Base-by-base conservation (phyloP, 2,329 filamentous ascomycete genomes). In the Clonostachys rhizophaga region DNA sequence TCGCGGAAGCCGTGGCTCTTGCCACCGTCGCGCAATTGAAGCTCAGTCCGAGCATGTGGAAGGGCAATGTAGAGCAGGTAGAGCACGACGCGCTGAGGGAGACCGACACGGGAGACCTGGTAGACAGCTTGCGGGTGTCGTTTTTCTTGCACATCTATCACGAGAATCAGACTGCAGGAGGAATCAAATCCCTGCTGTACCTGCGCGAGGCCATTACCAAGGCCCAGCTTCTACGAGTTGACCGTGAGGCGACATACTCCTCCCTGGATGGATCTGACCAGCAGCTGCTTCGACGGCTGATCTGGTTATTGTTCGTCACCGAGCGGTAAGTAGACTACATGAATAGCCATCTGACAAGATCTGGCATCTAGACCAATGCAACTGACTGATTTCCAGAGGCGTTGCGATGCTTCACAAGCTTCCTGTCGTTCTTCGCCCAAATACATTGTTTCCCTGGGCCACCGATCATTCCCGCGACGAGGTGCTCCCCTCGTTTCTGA, bases 81-180 rank as follows among this genome's bases (percentile, higher is more conserved):
- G 44, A 58, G 47, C 42, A 56, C 46, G 52, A 58, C 35, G 55
- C 56, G 35, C 52, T 60, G 18, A 61, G 59, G 24, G 61, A 57
- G 18, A 55, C 53, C 13, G 50, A 54, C 5, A 10, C 24, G 24
- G 24, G 24, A 30, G 55, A 62, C 36, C 66, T 62, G 14, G 58
- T 78, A 17, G 65, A 74, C 43, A 62, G 60, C 34, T 52, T 78
- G 5, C 64, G 72, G 5, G 70, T 69, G 3, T 70, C 72, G 0
- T 78, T 78, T 51, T 78, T 77, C 43, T 57, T 78, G 16, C 75
- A 78, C 52, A 69, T 76, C 11, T 76, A 75, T 45, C 67, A 76
- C 51, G 74, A 78, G 54, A 77, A 78, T 46, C 65, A 69, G 48
- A 52, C 62, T 10, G 63, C 71, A 0, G 74, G 74, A 4, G 71